phyloP scores from a whole-genome alignment of 768 basidiomycete genomes.

The Tricholomella constricta region DNA sequence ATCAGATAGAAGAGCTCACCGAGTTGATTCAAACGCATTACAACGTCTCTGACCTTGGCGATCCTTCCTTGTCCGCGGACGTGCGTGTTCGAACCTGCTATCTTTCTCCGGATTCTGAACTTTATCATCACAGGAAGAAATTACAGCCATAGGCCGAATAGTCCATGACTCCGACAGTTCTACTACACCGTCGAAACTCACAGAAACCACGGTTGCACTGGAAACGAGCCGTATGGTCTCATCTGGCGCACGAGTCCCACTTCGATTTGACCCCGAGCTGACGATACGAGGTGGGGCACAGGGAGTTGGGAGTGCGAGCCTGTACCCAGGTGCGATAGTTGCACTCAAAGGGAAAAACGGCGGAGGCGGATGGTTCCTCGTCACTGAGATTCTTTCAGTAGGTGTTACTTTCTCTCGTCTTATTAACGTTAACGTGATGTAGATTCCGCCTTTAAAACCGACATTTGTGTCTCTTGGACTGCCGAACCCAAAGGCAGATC shows the following conservation, averaged over 20 bases:
- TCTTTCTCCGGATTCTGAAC: not conserved
- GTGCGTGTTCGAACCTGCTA: constrained; percentile 29
- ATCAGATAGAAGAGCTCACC: constrained; percentile 84
- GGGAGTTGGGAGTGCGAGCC: constrained; percentile 64
- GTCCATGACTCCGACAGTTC: constrained; percentile 65
- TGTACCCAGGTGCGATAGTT: constrained; percentile 90
- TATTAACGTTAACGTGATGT: not conserved
- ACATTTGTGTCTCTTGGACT: constrained; percentile 34
- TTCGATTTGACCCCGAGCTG: constrained; percentile 69
- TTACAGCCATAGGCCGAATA: constrained; percentile 74
- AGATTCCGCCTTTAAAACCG: constrained; percentile 65
- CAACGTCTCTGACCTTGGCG: constrained; percentile 70
- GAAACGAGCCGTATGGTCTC: constrained; percentile 84
- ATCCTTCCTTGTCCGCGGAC: constrained; percentile 55
- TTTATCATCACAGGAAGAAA: constrained; percentile 49
- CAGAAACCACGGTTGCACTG: constrained; percentile 71
- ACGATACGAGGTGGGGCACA: constrained; percentile 64
- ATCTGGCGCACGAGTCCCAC: constrained; percentile 62
- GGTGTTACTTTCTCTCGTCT: constrained; percentile 27
- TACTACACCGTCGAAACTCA: constrained; percentile 60
- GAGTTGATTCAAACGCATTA: constrained; percentile 74
- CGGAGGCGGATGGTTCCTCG: constrained; percentile 85
- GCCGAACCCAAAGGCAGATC: constrained; percentile 35
- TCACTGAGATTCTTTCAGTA: constrained; percentile 80
- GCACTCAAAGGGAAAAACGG: constrained; percentile 90